Evolutionary conservation across 2,329 filamentous ascomycete species (phyloP).

Genomic region (Hymenoscyphus linearis): DNA sequence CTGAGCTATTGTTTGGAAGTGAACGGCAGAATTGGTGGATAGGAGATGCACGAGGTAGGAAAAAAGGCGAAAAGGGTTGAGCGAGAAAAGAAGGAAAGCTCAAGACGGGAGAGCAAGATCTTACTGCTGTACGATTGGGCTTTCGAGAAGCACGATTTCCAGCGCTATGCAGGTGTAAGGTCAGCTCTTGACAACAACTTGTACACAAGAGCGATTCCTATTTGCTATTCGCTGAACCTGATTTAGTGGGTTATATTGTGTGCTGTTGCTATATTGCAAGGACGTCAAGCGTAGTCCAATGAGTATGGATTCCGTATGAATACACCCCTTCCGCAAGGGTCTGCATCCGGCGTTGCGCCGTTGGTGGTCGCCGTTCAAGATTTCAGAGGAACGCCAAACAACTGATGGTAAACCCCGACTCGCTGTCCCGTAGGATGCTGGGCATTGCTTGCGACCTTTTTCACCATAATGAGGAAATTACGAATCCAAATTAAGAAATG

Average conservation of each 20-base stretch:
- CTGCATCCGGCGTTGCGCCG: not conserved
- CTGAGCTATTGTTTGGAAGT: not conserved
- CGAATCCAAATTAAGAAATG: not conserved
- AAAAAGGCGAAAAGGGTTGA: no score
- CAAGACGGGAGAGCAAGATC: no score
- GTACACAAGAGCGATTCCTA: not conserved
- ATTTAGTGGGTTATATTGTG: not conserved
- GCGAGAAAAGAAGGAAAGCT: not conserved
- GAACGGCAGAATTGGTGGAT: not conserved
- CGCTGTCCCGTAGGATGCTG: not conserved
- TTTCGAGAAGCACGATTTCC: not conserved
- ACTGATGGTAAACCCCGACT: not conserved
- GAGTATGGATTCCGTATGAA: not conserved
- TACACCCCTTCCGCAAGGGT: no score
- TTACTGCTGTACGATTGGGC: not conserved
- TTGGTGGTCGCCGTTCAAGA: not conserved
- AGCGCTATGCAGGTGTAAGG: not conserved
- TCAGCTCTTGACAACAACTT: not conserved
- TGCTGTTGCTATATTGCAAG: not conserved
- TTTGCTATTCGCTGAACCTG: not conserved
- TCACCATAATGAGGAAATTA: not conserved
- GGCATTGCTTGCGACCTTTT: not conserved
- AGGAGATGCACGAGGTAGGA: not conserved
- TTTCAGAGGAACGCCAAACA: not conserved
- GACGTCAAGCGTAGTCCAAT: not conserved